Evolutionary conservation across 768 basidiomycete genomes (phyloP).

Genomic region (Russula abietina): DNA sequence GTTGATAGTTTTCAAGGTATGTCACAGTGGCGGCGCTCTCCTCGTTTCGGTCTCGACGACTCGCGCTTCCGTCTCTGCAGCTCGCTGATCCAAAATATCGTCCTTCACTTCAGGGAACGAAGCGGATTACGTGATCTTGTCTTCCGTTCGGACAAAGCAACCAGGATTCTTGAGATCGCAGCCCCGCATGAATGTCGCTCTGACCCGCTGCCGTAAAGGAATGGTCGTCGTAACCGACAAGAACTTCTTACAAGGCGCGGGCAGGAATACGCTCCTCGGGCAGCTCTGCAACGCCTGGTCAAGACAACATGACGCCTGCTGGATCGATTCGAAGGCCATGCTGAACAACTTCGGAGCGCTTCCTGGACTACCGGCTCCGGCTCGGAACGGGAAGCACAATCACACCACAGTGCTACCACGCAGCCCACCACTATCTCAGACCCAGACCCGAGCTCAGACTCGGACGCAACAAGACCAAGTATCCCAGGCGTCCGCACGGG

Average conservation of each 20-base stretch:
- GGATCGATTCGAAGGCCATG: slow-evolving; percentile 29
- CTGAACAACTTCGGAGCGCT: neutral
- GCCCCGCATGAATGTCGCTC: slow-evolving; percentile 42
- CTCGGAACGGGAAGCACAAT: neutral
- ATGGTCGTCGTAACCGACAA: slow-evolving; percentile 45
- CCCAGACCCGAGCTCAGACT: neutral
- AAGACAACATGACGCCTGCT: slow-evolving; percentile 29
- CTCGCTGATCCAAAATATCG: neutral
- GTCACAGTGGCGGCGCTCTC: too few relatives aligned
- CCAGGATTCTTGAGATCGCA: slow-evolving; percentile 43
- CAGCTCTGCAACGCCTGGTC: slow-evolving; percentile 31
- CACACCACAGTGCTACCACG: neutral
- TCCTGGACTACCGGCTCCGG: slow-evolving; percentile 13
- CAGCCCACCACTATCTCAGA: neutral
- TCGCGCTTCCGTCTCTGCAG: neutral
- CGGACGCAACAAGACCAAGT: neutral
- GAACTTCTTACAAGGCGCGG: slow-evolving; percentile 34
- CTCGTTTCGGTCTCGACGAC: too few relatives aligned
- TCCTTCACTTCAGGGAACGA: slow-evolving; percentile 40
- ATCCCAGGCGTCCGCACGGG: too few relatives aligned
- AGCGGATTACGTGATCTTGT: slow-evolving; percentile 44
- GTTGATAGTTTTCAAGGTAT: too few relatives aligned
- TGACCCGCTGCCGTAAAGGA: slow-evolving; percentile 40
- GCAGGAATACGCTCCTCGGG: slow-evolving; percentile 41
- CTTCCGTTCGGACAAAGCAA: slow-evolving; percentile 41